phyloP scores from a whole-genome alignment of 495 filamentous ascomycete genomes.

The Stereocaulon alpinum region DNA sequence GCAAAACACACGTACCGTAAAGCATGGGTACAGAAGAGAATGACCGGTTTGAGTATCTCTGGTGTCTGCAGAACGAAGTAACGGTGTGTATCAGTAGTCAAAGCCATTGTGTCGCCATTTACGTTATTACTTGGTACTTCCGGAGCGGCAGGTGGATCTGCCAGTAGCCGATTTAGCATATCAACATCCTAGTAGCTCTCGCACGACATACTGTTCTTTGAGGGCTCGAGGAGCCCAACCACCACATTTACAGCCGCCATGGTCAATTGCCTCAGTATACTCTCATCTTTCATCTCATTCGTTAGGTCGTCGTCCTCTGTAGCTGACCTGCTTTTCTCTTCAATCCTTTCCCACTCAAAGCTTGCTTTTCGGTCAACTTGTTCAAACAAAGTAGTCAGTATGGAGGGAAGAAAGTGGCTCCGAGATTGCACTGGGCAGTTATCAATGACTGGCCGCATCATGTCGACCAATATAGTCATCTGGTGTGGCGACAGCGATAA shows the following conservation, averaged over 20 bases:
- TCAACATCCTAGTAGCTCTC: background rate
- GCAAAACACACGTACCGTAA: constrained; percentile 37
- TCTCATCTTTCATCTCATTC: constrained; percentile 97
- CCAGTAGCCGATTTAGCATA: background rate
- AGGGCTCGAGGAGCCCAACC: constrained; percentile 72
- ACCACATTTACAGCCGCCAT: constrained; percentile 87
- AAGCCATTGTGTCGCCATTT: background rate
- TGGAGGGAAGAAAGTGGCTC: constrained; percentile 72
- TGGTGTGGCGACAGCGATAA: constrained; percentile 84
- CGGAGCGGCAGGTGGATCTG: constrained; percentile 11
- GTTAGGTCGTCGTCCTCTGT: constrained; percentile 60
- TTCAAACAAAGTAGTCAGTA: constrained; percentile 69
- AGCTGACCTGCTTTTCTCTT: constrained; percentile 52
- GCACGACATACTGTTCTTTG: constrained; percentile 40
- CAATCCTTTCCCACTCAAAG: constrained; percentile 65
- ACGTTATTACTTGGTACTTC: background rate
- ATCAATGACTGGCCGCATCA: constrained; percentile 78
- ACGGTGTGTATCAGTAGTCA: constrained; percentile 7
- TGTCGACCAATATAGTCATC: constrained; percentile 76
- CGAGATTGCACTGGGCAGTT: constrained; percentile 74
- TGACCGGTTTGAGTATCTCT: constrained; percentile 70
- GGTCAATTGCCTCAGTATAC: constrained; percentile 86
- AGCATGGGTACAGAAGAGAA: constrained; percentile 84
- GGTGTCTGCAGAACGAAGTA: constrained; percentile 63
- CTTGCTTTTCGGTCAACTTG: constrained; percentile 81